Base-by-base conservation (phyloP, 2,329 filamentous ascomycete genomes). In the Trichoderma sp. region DNA sequence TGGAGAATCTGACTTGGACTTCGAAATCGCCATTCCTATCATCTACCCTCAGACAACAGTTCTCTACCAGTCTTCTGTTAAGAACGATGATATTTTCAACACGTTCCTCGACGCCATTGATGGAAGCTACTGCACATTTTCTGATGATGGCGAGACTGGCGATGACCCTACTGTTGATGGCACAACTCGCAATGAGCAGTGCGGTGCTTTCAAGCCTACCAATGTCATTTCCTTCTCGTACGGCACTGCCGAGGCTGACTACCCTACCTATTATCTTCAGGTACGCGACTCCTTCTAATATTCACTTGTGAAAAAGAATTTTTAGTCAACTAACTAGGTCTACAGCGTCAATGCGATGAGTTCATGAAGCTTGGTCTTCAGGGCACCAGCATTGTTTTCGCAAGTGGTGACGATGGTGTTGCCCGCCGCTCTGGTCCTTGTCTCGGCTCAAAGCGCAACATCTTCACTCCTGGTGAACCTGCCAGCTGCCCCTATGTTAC, bases 161-260 rank as follows among this genome's bases (percentile, higher is more conserved):
- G 80, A 81, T 66, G 82, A 82, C 58, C 79, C 79, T 1, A 77
- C 74, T 28, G 74, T 81, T 28, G 82, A 84, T 73, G 81, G 78
- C 6, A 86, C 83, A 74, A 78, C 82, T 61, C 81, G 82, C 5
- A 73, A 80, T n/a, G 77, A 83, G 71, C 79, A 82, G 70, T 88
- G 86, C 76, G 86, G 86, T 51, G 79, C 76, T 4, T 83, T 80
- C 65, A 72, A 71, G 5, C 76, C 84, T 6, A 84, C 87, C 4
- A 87, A 88, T 71, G 86, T 88, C 71, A 85, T 89, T 72, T 85
- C 83, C 26, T 86, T 86, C 32, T 87, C 84, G 12, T 89, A 89
- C 77, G 83, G 81, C 14, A 85, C 85, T 74, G 85, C 86, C 73
- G 87, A 89, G 79, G 83, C 80, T n/a, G 83, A 85, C 65, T 79